A percentile compares a stretch with the other conserved stretches of the same genome.
Evolutionary conservation across 108 stramenopile genomes (phyloP).

Genomic region (Stephanodiscus triporus): DNA sequence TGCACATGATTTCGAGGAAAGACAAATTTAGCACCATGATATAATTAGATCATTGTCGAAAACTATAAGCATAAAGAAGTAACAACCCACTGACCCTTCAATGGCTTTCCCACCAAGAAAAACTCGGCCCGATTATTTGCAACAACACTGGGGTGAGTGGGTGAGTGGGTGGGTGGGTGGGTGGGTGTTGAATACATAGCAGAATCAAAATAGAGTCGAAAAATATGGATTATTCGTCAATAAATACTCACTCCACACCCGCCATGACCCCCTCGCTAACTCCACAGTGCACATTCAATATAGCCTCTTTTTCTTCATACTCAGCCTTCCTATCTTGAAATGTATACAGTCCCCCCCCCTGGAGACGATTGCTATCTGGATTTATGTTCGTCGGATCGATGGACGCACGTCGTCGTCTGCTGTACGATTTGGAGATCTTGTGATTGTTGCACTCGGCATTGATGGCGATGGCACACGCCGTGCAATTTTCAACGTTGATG

Average conservation of each 20-base stretch:
- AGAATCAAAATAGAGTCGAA: background rate
- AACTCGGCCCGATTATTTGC: conserved; percentile 36
- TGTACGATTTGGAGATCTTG: conserved; percentile 28
- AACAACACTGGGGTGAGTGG: conserved; percentile 3
- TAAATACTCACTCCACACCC: conserved; percentile 10
- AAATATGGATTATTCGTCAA: background rate
- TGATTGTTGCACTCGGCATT: conserved; percentile 28
- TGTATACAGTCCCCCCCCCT: conserved; percentile 14
- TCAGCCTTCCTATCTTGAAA: conserved; percentile 20
- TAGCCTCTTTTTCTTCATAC: conserved; percentile 24
- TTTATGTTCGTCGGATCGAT: background rate
- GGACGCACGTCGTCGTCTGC: background rate
- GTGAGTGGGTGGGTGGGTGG: background rate
- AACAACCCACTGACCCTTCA: conserved; percentile 18
- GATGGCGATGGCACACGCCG: conserved; percentile 31
- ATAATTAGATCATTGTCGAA: background rate
- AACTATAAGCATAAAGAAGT: background rate
- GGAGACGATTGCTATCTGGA: background rate
- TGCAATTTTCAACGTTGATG: conserved; percentile 24
- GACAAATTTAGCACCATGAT: background rate
- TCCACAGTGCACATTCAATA: conserved; percentile 38
- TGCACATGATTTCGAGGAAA: background rate
- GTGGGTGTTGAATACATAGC: background rate
- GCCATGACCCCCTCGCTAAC: conserved; percentile 31
- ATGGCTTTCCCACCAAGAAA: conserved; percentile 31